These are phyloP conservation scores for Dactylella cylindrospora DNA, from an alignment of 2,329 filamentous ascomycete genomes.

Conservation along the genomic window DNA sequence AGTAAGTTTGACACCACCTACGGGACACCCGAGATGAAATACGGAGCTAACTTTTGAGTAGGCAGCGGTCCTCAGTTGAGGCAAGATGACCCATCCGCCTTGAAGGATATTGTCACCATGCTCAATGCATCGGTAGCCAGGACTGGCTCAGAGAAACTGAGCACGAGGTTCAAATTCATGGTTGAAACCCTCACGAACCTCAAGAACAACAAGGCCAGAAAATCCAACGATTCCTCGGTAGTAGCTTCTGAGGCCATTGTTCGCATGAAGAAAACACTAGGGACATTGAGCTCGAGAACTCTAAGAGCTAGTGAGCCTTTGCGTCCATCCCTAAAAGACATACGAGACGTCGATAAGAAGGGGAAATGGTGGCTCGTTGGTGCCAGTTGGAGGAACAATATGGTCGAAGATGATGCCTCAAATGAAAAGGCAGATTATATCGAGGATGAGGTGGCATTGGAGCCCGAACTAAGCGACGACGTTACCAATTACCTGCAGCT, in stretches of 20 bases:
- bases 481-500: constrained; percentile 69
- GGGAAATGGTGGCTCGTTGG: constrained; percentile 99
- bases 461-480: constrained; percentile 49
- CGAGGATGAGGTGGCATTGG: constrained; percentile 2
- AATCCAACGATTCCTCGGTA: constrained; percentile 63
- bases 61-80: constrained; percentile 77
- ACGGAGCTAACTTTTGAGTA: constrained; percentile 37
- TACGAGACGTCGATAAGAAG: constrained; percentile 77
- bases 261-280: constrained; percentile 84
- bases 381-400: constrained; percentile 73
- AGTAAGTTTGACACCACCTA: constrained; percentile 53
- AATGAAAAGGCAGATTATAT: not conserved
- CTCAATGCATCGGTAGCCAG: constrained; percentile 72
- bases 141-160: constrained; percentile 69
- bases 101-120: constrained; percentile 84
- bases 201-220: constrained; percentile 85
- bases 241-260: constrained; percentile 78
- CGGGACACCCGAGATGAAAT: too few species aligned
- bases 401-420: constrained; percentile 26
- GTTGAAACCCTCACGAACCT: constrained; percentile 92
- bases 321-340: constrained; percentile 76
- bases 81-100: constrained; percentile 79
- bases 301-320: constrained; percentile 78
- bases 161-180: constrained; percentile 93
- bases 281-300: constrained; percentile 68